These are phyloP conservation scores for Pichia cactophila DNA, from an alignment of 1,139 yeast genomes.

Conservation along the genomic window DNA sequence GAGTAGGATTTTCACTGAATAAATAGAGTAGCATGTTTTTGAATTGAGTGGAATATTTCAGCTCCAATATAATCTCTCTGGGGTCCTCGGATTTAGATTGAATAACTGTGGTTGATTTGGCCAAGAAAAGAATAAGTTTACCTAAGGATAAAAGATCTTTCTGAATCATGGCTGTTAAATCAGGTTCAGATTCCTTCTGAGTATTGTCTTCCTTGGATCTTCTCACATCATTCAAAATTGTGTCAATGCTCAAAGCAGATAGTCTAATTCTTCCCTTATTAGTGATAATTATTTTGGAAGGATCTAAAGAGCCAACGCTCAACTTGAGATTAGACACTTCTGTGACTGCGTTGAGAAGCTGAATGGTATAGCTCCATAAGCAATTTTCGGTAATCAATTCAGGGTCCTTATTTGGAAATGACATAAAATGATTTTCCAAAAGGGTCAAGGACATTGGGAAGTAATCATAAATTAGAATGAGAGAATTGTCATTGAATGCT, in stretches of 20 bases:
- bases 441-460: constrained; percentile 59
- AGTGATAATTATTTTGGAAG: constrained; percentile 67
- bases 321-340: constrained; percentile 56
- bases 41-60: constrained; percentile 29
- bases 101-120: constrained; percentile 37
- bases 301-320: constrained; percentile 53
- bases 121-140: constrained; percentile 47
- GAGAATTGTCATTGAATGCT: constrained; percentile 72
- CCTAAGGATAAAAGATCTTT: constrained; percentile 58
- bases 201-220: constrained; percentile 8
- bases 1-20: constrained; percentile 22
- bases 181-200: constrained; percentile 26
- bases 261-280: constrained; percentile 63
- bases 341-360: constrained; percentile 59
- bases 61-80: constrained; percentile 21
- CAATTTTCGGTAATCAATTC: constrained; percentile 49
- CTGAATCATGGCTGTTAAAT: constrained; percentile 6
- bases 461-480: constrained; percentile 60
- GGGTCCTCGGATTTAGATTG: constrained; percentile 20
- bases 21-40: constrained; percentile 31
- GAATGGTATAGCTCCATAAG: constrained; percentile 72
- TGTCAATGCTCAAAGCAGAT: constrained; percentile 65
- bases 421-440: constrained; percentile 45
- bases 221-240: constrained; percentile 41
- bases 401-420: constrained; percentile 27